Base-by-base conservation (phyloP, 2,329 filamentous ascomycete genomes). In the Microdochium nivale region DNA sequence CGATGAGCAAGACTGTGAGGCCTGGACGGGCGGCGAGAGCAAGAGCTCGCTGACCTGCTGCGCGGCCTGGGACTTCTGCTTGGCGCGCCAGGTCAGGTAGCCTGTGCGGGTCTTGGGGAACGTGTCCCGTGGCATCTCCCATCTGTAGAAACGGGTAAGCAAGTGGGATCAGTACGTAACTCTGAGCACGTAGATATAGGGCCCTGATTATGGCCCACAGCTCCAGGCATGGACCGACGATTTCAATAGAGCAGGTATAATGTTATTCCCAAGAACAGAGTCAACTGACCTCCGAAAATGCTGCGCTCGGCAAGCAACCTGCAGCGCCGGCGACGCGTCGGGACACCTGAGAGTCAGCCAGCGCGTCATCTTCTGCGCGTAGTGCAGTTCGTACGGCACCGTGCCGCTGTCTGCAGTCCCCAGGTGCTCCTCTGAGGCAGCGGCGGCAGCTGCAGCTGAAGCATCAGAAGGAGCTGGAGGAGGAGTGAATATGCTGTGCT, bases 41-140 rank as follows among this genome's bases (percentile, higher is more conserved):
- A 79, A 70, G 2, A 87, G 74, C 55, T 82, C 76, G 1, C 84
- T 82, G 19, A 79, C 69, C 55, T 74, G 70, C 9, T 62, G 48
- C 1, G 76, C 75, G 3, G 76, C 76, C 64, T 90, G 87, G 1
- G 86, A 73, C 60, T 88, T 89, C 51, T 89, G 79, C 61, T 80
- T 83, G 2, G 83, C 78, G 23, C 90, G 80, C 90, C 90, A 95
- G n/a, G 78, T 74, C 56, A 90, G 79, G 66, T 95, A 95, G 10
- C 90, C 90, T 0, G 79, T 64, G 57, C 85, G 83, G 1, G 84
- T 91, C 74, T 82, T 82, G 7, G 89, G 87, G 67, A 88, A 92
- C 35, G 76, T 79, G 56, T 74, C 72, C 48, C 89, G 84, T 0
- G 88, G 87, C 1, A 92, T 80, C 68, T 95, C 87, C 89, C 89